These are phyloP conservation scores for Saposhnikovia divaricata DNA, from an alignment of 129 eudicot genomes.

Conservation along the genomic window DNA sequence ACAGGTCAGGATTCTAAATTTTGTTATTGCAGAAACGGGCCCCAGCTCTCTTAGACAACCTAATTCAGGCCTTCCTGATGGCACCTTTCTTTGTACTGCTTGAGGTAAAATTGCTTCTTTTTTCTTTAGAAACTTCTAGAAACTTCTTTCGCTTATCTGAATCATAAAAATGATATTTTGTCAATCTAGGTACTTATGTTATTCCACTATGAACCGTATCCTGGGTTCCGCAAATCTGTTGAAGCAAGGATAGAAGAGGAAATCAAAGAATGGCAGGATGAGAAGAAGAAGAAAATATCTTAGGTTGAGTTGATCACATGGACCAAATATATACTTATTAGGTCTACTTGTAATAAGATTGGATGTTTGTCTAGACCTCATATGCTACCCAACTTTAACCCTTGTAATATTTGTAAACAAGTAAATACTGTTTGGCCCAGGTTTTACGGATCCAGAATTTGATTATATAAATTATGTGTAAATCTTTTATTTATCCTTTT, in stretches of 20 bases:
- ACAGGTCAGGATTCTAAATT: neutral
- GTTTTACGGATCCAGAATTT: neutral
- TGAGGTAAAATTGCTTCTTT: constrained; percentile 45
- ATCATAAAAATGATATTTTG: neutral
- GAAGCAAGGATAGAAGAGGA: constrained; percentile 61
- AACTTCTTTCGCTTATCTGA: neutral
- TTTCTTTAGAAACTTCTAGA: neutral
- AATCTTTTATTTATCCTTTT: neutral
- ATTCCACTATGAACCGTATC: constrained; percentile 77
- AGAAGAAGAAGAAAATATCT: constrained; percentile 60
- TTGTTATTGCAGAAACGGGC: constrained; percentile 64
- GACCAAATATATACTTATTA: neutral
- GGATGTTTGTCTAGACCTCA: neutral
- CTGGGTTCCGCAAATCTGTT: constrained; percentile 70
- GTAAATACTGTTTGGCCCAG: neutral
- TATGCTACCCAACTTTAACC: neutral
- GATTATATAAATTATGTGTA: neutral
- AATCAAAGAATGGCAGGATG: constrained; percentile 73
- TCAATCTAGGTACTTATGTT: constrained; percentile 56
- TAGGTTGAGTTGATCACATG: constrained; percentile 15
- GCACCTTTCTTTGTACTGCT: constrained; percentile 91
- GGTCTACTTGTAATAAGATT: neutral
- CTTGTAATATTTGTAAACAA: neutral
- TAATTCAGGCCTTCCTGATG: constrained; percentile 78
- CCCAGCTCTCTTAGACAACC: constrained; percentile 88